Percentiles rank a stretch among this genome's conserved stretches.
Evolutionary conservation across 2,329 filamentous ascomycete genomes (phyloP).

Genomic region (Pseudocercospora cruenta): DNA sequence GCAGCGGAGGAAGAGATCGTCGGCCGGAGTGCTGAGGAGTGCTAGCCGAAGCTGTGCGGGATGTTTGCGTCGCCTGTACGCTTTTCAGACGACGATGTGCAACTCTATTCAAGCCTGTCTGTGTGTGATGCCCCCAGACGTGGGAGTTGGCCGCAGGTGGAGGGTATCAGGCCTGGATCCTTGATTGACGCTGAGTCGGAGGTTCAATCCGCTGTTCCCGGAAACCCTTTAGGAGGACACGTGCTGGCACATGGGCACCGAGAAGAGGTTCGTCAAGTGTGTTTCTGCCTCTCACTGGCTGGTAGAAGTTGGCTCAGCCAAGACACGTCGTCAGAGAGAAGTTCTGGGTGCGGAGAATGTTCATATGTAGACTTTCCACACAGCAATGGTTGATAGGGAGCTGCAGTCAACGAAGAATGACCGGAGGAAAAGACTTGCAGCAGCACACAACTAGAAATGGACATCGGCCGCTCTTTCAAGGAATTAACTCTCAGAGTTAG

Average conservation of each 20-base stretch:
- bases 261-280: constrained; percentile 3
- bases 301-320: not conserved
- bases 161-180: constrained; percentile 14
- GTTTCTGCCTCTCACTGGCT: not conserved
- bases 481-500: constrained; percentile 5
- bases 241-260: constrained; percentile 9
- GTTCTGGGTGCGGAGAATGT: not conserved
- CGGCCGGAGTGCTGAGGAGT: constrained; percentile 14
- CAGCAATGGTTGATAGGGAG: not conserved
- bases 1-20: constrained; percentile 16
- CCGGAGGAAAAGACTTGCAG: constrained; percentile 4
- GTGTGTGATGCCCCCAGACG: not conserved
- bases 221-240: constrained; percentile 8
- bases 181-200: constrained; percentile 8
- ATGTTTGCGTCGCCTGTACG: constrained; percentile 12
- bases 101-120: constrained; percentile 18
- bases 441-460: constrained; percentile 5
- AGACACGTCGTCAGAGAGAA: not conserved
- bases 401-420: not conserved
- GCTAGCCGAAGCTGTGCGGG: constrained; percentile 14
- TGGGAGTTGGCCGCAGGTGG: constrained; percentile 9
- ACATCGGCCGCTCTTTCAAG: constrained; percentile 3
- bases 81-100: constrained; percentile 15
- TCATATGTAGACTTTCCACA: not conserved
- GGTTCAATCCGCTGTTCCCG: not conserved